phyloP scores from a whole-genome alignment of 306 rosid genomes.

The Lathyrus sativus region DNA sequence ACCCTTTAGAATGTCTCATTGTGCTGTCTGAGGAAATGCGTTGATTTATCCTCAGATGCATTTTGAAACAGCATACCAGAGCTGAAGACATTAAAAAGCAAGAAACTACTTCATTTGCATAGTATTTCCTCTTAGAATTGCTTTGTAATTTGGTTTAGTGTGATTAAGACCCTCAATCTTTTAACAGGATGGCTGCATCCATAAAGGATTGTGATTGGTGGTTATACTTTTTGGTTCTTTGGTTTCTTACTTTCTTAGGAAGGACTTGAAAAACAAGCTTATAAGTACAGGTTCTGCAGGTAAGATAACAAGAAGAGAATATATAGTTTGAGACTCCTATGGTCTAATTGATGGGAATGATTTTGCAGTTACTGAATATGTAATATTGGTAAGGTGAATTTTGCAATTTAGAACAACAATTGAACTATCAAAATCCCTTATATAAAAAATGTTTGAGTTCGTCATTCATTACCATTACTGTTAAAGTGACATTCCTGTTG shows the following conservation, averaged over 20 bases:
- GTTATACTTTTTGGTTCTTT: not conserved
- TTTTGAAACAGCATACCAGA: constrained; percentile 17
- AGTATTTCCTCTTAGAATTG: not conserved
- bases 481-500: constrained; percentile 1
- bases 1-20: constrained; percentile 10
- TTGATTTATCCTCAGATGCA: constrained; percentile 8
- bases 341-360: not conserved
- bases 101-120: not conserved
- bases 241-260: too few relatives aligned
- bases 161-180: constrained; percentile 3
- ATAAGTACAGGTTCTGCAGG: too few relatives aligned
- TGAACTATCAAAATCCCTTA: not conserved
- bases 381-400: not conserved
- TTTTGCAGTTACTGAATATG: constrained; percentile 3
- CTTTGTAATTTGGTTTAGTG: constrained; percentile 22
- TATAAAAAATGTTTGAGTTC: not conserved
- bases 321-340: not conserved
- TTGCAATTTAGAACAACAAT: not conserved
- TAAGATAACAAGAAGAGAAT: too few relatives aligned
- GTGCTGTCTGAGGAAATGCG: not conserved
- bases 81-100: not conserved
- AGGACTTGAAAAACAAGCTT: too few relatives aligned
- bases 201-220: not conserved
- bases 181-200: not conserved
- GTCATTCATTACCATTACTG: not conserved